phyloP scores from a whole-genome alignment of 2,329 filamentous ascomycete genomes.

The Gyromitra esculenta region DNA sequence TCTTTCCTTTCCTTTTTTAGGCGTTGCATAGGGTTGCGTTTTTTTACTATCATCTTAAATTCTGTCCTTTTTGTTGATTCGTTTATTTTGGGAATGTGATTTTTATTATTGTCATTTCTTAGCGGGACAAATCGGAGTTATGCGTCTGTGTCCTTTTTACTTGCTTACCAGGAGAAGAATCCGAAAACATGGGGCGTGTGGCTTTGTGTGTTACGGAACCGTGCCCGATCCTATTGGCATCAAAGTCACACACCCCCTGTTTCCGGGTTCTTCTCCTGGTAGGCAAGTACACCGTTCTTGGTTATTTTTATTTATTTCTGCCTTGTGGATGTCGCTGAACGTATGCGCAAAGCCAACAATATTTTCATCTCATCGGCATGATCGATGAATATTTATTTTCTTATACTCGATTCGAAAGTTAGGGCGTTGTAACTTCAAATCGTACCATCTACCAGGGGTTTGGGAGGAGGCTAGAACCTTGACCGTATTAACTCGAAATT shows the following conservation, averaged over 20 bases:
- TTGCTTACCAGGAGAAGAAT: too few species aligned
- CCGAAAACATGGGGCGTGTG: too few species aligned
- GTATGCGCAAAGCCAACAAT: constrained; percentile 1
- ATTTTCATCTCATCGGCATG: not conserved
- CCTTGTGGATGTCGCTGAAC: not conserved
- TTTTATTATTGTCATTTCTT: constrained; percentile 27
- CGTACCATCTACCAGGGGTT: not conserved
- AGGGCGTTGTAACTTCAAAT: constrained; percentile 1
- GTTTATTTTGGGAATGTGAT: constrained; percentile 26
- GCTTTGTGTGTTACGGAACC: too few species aligned
- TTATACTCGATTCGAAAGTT: not conserved
- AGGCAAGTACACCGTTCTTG: not conserved
- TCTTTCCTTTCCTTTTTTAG: not conserved
- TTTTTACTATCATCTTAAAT: constrained; percentile 15
- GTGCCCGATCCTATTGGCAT: too few species aligned
- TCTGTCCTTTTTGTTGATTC: constrained; percentile 10
- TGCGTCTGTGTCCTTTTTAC: not conserved
- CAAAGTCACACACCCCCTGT: too few species aligned
- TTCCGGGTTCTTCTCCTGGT: too few species aligned
- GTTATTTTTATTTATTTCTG: not conserved
- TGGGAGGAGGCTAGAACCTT: not conserved
- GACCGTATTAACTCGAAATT: not conserved
- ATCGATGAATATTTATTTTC: not conserved
- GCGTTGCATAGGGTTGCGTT: constrained; percentile 21
- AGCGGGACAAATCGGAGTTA: constrained; percentile 37